Conservation (phyloP, 1,139 yeast species). For the Lodderomyces parapsilosis region DNA sequence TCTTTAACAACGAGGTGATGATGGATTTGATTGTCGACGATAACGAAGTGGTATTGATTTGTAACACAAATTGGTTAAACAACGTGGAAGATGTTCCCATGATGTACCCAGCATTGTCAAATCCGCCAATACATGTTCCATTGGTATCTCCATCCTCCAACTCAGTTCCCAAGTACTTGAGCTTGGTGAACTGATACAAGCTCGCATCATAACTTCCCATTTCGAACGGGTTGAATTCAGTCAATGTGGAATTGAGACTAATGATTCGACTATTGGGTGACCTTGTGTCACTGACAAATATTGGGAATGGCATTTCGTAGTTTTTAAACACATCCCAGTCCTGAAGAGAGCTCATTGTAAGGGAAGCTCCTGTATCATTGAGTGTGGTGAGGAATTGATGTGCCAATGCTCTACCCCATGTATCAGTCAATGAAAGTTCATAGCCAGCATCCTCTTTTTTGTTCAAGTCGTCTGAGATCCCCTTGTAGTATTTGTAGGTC, state of each 20-base stretch:
- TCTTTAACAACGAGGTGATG: constrained; percentile 42
- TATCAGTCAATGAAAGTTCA: constrained; percentile 77
- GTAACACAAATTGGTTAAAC: constrained; percentile 72
- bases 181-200: constrained; percentile 62
- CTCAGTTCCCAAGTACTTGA: constrained; percentile 73
- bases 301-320: constrained; percentile 80
- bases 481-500: constrained; percentile 55
- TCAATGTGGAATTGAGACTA: constrained; percentile 66
- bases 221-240: constrained; percentile 81
- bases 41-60: constrained; percentile 57
- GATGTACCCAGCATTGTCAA: constrained; percentile 80
- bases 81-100: constrained; percentile 82
- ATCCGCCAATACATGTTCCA: constrained; percentile 60
- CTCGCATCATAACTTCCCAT: constrained; percentile 90
- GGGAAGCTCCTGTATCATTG: constrained; percentile 57
- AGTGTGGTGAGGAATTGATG: constrained; percentile 65
- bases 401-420: constrained; percentile 88
- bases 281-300: constrained; percentile 77
- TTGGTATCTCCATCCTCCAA: constrained; percentile 50
- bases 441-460: constrained; percentile 75
- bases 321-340: constrained; percentile 51
- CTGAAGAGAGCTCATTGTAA: constrained; percentile 65
- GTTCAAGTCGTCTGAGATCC: constrained; percentile 52
- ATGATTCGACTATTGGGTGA: constrained; percentile 61
- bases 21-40: constrained; percentile 47